Base-by-base conservation (phyloP, 1,139 yeast species). In the Suhomyces wounanorum region DNA sequence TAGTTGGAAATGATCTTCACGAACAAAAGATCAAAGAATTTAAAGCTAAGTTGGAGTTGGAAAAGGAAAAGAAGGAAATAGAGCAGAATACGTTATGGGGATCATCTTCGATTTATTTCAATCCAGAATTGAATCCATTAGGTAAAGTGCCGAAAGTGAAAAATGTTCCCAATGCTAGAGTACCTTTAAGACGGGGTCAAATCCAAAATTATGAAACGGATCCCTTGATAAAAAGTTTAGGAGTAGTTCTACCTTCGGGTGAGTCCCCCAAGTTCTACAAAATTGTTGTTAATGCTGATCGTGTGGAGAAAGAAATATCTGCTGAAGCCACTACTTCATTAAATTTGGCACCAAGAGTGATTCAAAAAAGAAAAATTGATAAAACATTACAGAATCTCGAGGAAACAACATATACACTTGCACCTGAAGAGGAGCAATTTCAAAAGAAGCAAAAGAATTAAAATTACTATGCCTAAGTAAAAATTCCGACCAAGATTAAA, bases 51-150 rank as follows among this genome's bases (percentile, higher is more conserved):
- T 49, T 52, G 21, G 63, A 67, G 37, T 47, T 53, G 16, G 56
- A 59, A 26, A 51, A 51, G 16, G 52, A 56, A 30, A 52, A 55
- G 28, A 58, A 58, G 33, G 54, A 55, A 25, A 60, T 60, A 35
- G 66, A 61, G n/a, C 55, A 54, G 16, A 59, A 57, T 3, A 72
- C 67, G 50, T 65, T 73, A 21, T 71, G 73, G 70, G 81, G 79
- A 1, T 60, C 53, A 49, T 59, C 70, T 41, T 75, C 79, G 2
- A 64, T 75, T 1, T 77, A 70, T 53, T 77, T 75, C 58, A 77
- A 77, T 54, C 78, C 80, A 3, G 81, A 77, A 54, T 59, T 77
- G 40, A 77, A 77, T 49, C 81, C 81, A 3, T 59, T 75, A 17
- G 81, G 81, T 0, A 74, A 73, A 50, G 75, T 74, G 0, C 81